Base-by-base conservation (phyloP, 2,329 filamentous ascomycete genomes). In the Thelonectria discophora region DNA sequence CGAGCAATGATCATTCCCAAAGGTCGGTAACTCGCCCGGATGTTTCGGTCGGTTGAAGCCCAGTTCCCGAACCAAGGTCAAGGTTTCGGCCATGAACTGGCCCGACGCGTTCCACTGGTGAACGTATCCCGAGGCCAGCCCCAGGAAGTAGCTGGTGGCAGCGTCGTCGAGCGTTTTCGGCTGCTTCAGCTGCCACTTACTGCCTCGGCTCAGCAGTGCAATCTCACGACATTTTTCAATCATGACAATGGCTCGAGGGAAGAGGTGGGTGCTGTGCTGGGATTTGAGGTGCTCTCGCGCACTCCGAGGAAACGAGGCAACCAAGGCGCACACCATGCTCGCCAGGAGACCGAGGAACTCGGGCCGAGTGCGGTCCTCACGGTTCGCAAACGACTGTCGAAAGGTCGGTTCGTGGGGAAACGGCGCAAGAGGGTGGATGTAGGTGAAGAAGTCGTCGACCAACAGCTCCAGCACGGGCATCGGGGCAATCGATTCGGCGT, bases 381-480 rank as follows among this genome's bases (percentile, higher is more conserved):
- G 83, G 56, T 84, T 83, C 8, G 82, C 82, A 74, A 92, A 91
- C 1, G 87, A 87, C 63, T 87, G 84, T 20, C 90, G 85, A 74
- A 94, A 93, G 4, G 89, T 90, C 0, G 90, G 90, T 72, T 93
- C 90, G 74, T 94, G 91, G 0, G 91, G 91, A 59, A 94, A 93
- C 0, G 91, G 91, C 60, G 86, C 86, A 9, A 94, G 82, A 1
- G 91, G 91, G 69, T 93, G 90, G 55, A 93, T 89, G 73, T 93
- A 93, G 17, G 89, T 92, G 77, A 93, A 94, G 82, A 92, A 94
- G 78, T 94, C 91, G 74, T 93, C 89, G 59, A 94, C 85, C 15
- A 93, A 81, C 2, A 89, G 82, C 69, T 90, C 84, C 54, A 94
- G 79, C 11, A 89, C 86, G 8, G 86, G 84, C 75, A 89, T 82